Evolutionary conservation across 371 early-diverging fungal genomes (phyloP), one percentile per base, ranked within the genome.

Genomic region (Mortierella sp.): DNA sequence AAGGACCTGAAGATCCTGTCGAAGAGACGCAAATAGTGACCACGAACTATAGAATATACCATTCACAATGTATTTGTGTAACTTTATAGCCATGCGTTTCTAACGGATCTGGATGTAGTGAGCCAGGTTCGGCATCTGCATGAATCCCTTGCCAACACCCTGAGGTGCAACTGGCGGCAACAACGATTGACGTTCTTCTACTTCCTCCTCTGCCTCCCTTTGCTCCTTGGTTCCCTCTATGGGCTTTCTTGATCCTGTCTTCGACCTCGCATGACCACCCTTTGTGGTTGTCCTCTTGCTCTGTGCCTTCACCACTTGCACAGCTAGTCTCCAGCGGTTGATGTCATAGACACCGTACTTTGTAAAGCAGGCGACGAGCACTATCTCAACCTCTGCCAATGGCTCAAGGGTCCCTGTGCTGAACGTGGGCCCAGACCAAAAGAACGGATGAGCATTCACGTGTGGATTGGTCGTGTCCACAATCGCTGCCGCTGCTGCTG

Each of bases 341-440:
- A 93, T 75, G 65, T 93, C 89, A 65, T 89, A 92, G 0, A 90
- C 83, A 8, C 93, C 94, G 31, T 85, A 70, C 32, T 82, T 55
- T 1, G 84, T 79, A 59, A 93, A 89, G 24, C 84, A 83, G 0
- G 90, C 92, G 44, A 78, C 59, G 14, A 84, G 73, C 6, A 60
- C 59, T 12, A 90, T 47, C 24, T 78, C 72, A 5, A 58, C 63
- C 47, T 82, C 82, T 54, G 84, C 82, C 21, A 90, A 81, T 2
- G 89, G 87, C 11, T 79, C 79, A 51, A 92, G 75, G 6, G 63
- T 71, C 6, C 89, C 89, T 12, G 80, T 79, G 21, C 83, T 80
- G 5, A 80, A 69, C 6, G 89, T 89, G 1, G 84, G 60, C 17
- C 92, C 92, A 14, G 85, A 81, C 92, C 90, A 91, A 61, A 84